Percentiles rank a stretch among this genome's conserved stretches.
Conservation (phyloP, 441 rosid species). For the Jatropha multifida region DNA sequence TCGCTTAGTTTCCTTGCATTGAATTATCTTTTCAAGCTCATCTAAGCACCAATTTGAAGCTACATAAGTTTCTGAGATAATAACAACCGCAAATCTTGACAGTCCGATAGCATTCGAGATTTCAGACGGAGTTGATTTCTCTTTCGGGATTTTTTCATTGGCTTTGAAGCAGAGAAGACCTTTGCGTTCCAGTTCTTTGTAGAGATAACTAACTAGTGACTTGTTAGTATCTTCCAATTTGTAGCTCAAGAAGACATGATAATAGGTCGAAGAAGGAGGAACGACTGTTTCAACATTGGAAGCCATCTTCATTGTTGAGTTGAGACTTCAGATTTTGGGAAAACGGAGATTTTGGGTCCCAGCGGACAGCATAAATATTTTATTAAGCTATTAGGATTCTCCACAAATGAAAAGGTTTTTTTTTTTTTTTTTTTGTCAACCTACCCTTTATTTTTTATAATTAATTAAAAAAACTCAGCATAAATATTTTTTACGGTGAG, state of each 20-base stretch:
- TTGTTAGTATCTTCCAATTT: background rate
- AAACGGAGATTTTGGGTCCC: background rate
- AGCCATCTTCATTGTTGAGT: slow-evolving; percentile 1
- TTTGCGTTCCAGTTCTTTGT: slow-evolving; percentile 15
- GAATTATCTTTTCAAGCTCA: slow-evolving; percentile 17
- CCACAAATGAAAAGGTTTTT: too few relatives aligned
- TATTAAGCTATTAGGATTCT: background rate
- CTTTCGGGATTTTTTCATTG: background rate
- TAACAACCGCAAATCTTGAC: slow-evolving; percentile 16
- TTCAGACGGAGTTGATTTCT: background rate
- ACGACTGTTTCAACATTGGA: background rate
- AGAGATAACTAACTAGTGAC: slow-evolving; percentile 7
- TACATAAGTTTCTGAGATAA: slow-evolving; percentile 3
- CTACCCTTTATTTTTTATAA: too few relatives aligned
- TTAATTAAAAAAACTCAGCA: too few relatives aligned
- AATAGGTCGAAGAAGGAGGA: background rate
- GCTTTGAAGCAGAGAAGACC: slow-evolving; percentile 21
- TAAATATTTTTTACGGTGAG: too few relatives aligned
- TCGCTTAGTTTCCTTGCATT: slow-evolving; percentile 9
- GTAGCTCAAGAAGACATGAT: slow-evolving; percentile 19
- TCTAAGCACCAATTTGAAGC: slow-evolving; percentile 18
- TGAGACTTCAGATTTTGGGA: background rate
- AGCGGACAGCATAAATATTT: background rate
- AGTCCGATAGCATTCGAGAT: background rate
- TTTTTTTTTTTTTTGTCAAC: too few relatives aligned